phyloP scores from a whole-genome alignment of 2,329 filamentous ascomycete genomes.

The Clonostachys byssicola region DNA sequence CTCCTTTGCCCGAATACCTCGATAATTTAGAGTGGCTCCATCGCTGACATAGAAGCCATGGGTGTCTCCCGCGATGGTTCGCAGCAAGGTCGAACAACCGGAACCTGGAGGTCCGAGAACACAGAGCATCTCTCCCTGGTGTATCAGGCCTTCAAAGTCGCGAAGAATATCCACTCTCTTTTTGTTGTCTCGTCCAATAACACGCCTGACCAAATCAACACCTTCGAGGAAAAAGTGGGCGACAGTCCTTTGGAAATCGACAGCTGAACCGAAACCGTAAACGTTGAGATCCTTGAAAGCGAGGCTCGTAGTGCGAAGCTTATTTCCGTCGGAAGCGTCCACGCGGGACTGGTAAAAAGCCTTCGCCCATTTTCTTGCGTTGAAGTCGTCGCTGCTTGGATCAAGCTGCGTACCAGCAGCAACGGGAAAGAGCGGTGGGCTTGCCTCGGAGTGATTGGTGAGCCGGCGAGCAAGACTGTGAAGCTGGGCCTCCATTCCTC shows the following conservation, averaged over 20 bases:
- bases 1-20: slow-evolving; percentile 50
- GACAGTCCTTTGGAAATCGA: slow-evolving; percentile 37
- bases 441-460: background rate
- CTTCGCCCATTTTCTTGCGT: slow-evolving; percentile 32
- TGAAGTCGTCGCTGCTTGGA: slow-evolving; percentile 44
- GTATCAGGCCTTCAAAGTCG: slow-evolving; percentile 45
- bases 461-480: background rate
- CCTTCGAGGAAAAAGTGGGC: slow-evolving; percentile 15
- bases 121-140: slow-evolving; percentile 51
- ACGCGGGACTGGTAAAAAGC: slow-evolving; percentile 14
- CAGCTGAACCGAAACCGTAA: slow-evolving; percentile 32
- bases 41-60: slow-evolving; percentile 59
- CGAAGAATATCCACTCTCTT: slow-evolving; percentile 36
- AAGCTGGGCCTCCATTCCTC: background rate
- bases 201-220: background rate
- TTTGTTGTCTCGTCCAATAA: slow-evolving; percentile 19
- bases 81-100: slow-evolving; percentile 67
- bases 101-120: slow-evolving; percentile 49
- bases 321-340: slow-evolving; percentile 12
- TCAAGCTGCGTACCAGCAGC: slow-evolving; percentile 24
- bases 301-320: slow-evolving; percentile 22
- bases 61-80: slow-evolving; percentile 51
- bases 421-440: background rate
- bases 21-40: slow-evolving; percentile 58
- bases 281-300: slow-evolving; percentile 37